phyloP scores from a whole-genome alignment of 163 green algal genomes.

The Volvox carteri region DNA sequence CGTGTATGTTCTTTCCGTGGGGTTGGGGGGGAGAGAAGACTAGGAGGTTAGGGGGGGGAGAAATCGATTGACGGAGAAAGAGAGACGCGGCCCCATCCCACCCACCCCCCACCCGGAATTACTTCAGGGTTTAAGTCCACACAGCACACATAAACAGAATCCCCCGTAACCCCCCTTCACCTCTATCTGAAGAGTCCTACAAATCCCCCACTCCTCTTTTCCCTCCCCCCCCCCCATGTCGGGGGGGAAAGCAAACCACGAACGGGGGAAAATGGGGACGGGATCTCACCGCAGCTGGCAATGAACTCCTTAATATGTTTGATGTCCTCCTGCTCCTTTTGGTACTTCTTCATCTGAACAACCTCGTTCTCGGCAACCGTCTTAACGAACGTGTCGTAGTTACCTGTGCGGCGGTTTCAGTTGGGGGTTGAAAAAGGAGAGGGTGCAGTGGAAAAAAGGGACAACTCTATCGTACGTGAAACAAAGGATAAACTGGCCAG shows the following conservation, averaged over 20 bases:
- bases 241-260: no score
- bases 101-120: no score
- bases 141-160: not conserved
- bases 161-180: not conserved
- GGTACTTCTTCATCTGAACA: conserved; percentile 91
- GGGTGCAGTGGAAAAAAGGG: no score
- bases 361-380: conserved; percentile 85
- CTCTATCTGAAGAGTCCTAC: not conserved
- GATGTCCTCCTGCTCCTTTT: conserved; percentile 91
- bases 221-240: not conserved
- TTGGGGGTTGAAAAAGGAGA: not conserved
- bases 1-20: not conserved
- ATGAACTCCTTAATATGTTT: conserved; percentile 87
- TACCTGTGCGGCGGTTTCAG: no score
- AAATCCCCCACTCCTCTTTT: not conserved
- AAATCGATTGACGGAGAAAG: not conserved
- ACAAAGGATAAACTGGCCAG: no score
- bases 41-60: not conserved
- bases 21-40: not conserved
- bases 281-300: conserved; percentile 72
- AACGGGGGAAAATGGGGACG: no score
- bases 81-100: no score
- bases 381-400: conserved; percentile 89
- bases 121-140: no score
- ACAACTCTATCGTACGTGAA: no score